phyloP scores from a whole-genome alignment of 495 filamentous ascomycete genomes.

The Copromyces sp. region DNA sequence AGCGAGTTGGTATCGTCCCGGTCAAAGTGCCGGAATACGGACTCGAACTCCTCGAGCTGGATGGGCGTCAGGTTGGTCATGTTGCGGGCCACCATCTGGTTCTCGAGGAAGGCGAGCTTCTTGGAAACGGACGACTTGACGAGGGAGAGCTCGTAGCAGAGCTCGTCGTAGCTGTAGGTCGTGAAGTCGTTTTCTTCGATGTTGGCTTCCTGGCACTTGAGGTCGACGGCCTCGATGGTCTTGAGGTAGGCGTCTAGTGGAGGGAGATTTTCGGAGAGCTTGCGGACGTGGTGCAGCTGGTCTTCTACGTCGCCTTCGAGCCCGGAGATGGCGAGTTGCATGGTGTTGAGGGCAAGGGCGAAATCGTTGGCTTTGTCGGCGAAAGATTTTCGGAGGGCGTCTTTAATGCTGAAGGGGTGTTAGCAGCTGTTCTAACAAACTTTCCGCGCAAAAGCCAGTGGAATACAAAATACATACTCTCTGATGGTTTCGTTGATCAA shows the following conservation, averaged over 20 bases:
- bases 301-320: slow-evolving; percentile 94
- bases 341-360: slow-evolving; percentile 82
- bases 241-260: slow-evolving; percentile 82
- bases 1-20: slow-evolving; percentile 83
- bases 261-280: slow-evolving; percentile 67
- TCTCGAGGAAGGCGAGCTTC: slow-evolving; percentile 92
- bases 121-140: slow-evolving; percentile 86
- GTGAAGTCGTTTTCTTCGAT: slow-evolving; percentile 99
- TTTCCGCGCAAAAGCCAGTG: background rate
- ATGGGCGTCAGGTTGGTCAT: slow-evolving; percentile 99
- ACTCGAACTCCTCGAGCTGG: slow-evolving; percentile 95
- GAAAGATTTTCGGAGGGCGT: slow-evolving; percentile 79
- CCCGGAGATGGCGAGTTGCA: slow-evolving; percentile 85
- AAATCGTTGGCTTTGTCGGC: slow-evolving; percentile 97
- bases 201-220: slow-evolving; percentile 89
- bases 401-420: slow-evolving; percentile 64
- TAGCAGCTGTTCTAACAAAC: background rate
- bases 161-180: slow-evolving; percentile 92
- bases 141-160: slow-evolving; percentile 84
- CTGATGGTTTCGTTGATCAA: slow-evolving; percentile 95
- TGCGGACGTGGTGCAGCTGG: slow-evolving; percentile 74
- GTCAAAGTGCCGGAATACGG: slow-evolving; percentile 95
- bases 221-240: slow-evolving; percentile 69
- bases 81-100: slow-evolving; percentile 88
- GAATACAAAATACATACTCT: slow-evolving; percentile 46